Evolutionary conservation across 208 protist genomes (phyloP).

Genomic region (Crithidia acanthocephali): DNA sequence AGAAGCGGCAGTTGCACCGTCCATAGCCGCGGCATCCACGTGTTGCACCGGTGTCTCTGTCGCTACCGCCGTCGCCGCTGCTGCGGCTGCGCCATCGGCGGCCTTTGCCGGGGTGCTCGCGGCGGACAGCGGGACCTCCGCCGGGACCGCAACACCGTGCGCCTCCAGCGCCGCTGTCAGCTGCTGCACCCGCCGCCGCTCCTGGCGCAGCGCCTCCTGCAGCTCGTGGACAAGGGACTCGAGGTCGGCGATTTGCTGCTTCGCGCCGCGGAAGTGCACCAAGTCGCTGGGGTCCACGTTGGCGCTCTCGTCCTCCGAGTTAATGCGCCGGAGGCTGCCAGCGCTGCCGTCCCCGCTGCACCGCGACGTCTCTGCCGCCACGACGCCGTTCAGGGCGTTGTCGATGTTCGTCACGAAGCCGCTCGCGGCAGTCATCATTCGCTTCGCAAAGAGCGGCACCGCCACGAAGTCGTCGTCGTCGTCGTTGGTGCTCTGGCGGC

Average conservation of each 20-base stretch:
- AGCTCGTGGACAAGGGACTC: constrained; percentile 65
- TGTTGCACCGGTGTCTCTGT: background rate
- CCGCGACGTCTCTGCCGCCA: constrained; percentile 15
- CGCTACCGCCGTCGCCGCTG: background rate
- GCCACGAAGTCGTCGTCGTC: constrained; percentile 27
- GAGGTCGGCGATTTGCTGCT: constrained; percentile 37
- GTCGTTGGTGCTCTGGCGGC: constrained; percentile 6
- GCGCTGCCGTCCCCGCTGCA: constrained; percentile 10
- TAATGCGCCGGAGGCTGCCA: background rate
- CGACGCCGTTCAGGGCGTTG: constrained; percentile 42
- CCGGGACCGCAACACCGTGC: constrained; percentile 38
- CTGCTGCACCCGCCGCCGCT: constrained; percentile 35
- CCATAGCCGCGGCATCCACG: background rate
- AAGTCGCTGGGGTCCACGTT: constrained; percentile 30
- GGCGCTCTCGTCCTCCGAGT: constrained; percentile 18
- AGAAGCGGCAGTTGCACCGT: background rate
- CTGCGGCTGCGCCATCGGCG: background rate
- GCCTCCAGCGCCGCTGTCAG: constrained; percentile 33
- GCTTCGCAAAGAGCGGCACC: constrained; percentile 46
- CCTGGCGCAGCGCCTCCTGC: constrained; percentile 56
- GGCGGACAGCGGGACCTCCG: background rate
- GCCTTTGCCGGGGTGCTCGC: constrained; percentile 2
- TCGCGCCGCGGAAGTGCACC: constrained; percentile 7
- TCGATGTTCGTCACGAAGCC: constrained; percentile 51
- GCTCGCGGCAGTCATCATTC: constrained; percentile 45